These are phyloP conservation scores for Pyricularia sp. DNA, from an alignment of 2,329 filamentous ascomycete genomes.

Conservation along the genomic window DNA sequence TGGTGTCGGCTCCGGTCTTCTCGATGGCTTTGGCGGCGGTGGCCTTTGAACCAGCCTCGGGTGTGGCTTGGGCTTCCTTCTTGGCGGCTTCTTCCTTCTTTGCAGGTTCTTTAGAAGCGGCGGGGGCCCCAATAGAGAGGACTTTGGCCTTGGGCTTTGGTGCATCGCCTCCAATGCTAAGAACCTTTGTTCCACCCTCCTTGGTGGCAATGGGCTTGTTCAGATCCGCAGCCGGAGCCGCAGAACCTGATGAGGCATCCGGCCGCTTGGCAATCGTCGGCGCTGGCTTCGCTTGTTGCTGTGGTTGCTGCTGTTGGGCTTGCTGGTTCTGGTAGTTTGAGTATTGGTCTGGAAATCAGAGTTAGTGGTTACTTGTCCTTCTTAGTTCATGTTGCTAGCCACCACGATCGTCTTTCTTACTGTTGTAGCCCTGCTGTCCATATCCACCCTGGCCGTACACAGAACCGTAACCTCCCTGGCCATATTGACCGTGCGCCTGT, in stretches of 20 bases:
- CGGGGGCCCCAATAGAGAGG: constrained; percentile 56
- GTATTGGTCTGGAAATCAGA: constrained; percentile 29
- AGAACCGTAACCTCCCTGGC: constrained; percentile 27
- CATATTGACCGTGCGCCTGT: constrained; percentile 38
- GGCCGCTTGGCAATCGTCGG: constrained; percentile 58
- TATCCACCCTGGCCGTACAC: constrained; percentile 30
- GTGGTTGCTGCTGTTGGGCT: constrained; percentile 27
- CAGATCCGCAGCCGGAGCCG: constrained; percentile 31
- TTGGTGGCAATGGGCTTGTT: constrained; percentile 44
- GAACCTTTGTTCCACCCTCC: constrained; percentile 51
- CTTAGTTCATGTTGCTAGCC: background rate
- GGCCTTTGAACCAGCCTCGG: constrained; percentile 74
- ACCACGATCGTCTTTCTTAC: constrained; percentile 16
- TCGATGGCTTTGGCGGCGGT: constrained; percentile 82
- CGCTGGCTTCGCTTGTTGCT: constrained; percentile 33
- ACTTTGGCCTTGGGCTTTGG: constrained; percentile 54
- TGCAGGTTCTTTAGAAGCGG: constrained; percentile 23
- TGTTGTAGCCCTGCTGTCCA: constrained; percentile 38
- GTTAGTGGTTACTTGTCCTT: constrained; percentile 8
- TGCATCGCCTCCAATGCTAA: constrained; percentile 50
- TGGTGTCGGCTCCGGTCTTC: constrained; percentile 67
- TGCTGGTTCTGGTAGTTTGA: constrained; percentile 38
- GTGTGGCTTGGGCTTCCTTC: constrained; percentile 30
- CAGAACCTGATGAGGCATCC: constrained; percentile 33
- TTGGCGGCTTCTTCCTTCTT: constrained; percentile 38